Evolutionary conservation across 2,329 filamentous ascomycete genomes (phyloP), one percentile per base, ranked within the genome.

Genomic region (Raffaelea arxii): DNA sequence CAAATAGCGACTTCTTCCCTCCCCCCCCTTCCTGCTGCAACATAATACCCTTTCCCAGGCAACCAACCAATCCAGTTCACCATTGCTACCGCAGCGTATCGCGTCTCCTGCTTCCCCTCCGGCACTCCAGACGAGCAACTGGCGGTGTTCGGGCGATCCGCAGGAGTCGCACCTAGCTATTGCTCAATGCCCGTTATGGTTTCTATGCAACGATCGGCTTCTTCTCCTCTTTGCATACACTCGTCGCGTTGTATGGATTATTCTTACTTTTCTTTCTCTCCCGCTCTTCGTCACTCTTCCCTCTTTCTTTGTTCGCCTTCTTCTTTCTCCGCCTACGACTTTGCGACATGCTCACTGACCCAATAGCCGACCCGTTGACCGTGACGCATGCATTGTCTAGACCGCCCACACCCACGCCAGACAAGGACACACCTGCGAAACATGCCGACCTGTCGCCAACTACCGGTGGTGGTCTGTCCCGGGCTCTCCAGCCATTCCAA

Each of bases 191-290:
- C 64, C 70, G 73, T 62, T 64, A 78, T 78, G 72, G 74, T 75
- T 61, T 73, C 75, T 64, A 77, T 78, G 75, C 74, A 79, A 65
- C 73, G 73, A 57, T 78, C 76, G 53, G 67, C 75, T 52, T 81
- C 79, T 54, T 80, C 78, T 62, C 74, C 77, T 56, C 76, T 77
- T 64, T 72, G 72, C 65, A 68, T 72, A 54, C 69, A 72, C 58
- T 68, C 74, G 55, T 73, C 75, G 63, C 67, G 72, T 58, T 71
- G 78, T 82, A 80, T 62, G 79, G 82, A 21, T 12, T 24, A 4
- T 42, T 19, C 25, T 25, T 5, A 27, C 7, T 27, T 25, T 25
- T 27, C 14, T 41, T 23, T 25, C 12, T 4, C 37, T 21, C 18
- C 7, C 4, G 9, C 24, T 14, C 24, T 9, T 10, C 38, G 4